Evolutionary conservation across 768 basidiomycete species (phyloP).

Genomic region (Collybia sp.): DNA sequence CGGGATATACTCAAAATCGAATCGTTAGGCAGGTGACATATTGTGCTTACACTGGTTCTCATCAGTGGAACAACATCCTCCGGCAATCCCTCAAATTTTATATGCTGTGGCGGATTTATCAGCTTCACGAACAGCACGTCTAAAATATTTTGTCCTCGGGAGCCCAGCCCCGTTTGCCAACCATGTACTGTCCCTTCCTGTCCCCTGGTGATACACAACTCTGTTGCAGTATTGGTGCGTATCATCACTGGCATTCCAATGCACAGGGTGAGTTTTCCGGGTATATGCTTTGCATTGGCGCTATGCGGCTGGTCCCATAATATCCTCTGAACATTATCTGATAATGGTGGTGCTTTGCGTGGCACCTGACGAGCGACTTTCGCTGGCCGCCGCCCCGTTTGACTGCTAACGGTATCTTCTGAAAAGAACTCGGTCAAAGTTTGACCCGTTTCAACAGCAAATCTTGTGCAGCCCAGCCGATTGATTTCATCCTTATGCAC

Average conservation of each 20-base stretch:
- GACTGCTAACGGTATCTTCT: conserved; percentile 7
- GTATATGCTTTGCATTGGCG: conserved; percentile 15
- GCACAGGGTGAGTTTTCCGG: conserved; percentile 23
- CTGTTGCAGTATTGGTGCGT: conserved; percentile 24
- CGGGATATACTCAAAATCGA: no score
- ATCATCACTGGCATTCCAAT: conserved; percentile 28
- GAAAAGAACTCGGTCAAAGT: conserved; percentile 19
- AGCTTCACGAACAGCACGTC: conserved; percentile 5
- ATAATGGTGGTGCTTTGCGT: conserved; percentile 2
- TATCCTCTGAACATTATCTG: conserved; percentile 7
- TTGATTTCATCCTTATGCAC: conserved; percentile 25
- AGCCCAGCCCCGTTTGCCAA: conserved; percentile 11
- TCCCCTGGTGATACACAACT: conserved; percentile 26
- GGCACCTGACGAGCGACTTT: no score
- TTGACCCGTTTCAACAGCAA: conserved; percentile 23
- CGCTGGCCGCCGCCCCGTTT: not conserved
- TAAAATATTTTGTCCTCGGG: not conserved
- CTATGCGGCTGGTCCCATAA: conserved; percentile 19
- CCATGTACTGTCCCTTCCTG: conserved; percentile 22
- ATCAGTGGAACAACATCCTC: conserved; percentile 3
- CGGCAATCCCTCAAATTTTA: conserved; percentile 4
- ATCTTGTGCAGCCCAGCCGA: conserved; percentile 17
- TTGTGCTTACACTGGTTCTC: conserved; percentile 9
- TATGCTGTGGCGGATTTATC: not conserved
- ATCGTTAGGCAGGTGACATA: conserved; percentile 7